Base-by-base conservation (phyloP, 2,329 filamentous ascomycete genomes). In the Camillea tinctor region DNA sequence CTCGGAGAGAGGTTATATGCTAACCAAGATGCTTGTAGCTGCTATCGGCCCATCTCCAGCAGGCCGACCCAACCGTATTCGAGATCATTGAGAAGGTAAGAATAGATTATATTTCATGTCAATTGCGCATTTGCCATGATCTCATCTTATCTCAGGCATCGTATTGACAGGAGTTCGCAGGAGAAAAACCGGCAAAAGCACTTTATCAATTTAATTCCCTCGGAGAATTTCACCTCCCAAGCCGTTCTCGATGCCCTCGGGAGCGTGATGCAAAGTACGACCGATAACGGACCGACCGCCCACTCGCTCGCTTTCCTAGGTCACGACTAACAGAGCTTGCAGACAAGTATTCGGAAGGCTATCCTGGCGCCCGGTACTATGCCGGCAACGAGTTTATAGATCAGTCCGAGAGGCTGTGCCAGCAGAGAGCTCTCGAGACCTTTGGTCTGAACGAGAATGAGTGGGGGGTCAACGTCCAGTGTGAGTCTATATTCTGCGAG, bases 291-390 rank as follows among this genome's bases (percentile, higher is more conserved):
- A 67, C 68, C 44, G 17, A 52, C 48, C 55, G n/a, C 17, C 36
- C 36, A 44, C 36, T 44, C 36, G 36, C 36, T 44, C 5, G 5
- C 36, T 4, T n/a, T n/a, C n/a, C n/a, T n/a, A n/a, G n/a, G n/a
- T n/a, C 13, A n/a, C 1, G 36, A 44, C 36, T 44, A 36, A 52
- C 40, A 59, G 23, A 3, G 23, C 50, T n/a, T 20, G n/a, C 71
- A 90, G 91, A 98, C 79, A 98, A 99, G 77, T 99, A 99, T 80
- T 98, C 95, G 0, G 95, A 99, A 77, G 95, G 95, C 55, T 99
- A 99, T 72, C 95, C 94, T 30, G 95, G 95, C 59, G 94, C 94
- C 62, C 85, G 94, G 73, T 98, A 98, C 80, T 98, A 98, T 74
- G 94, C 94, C 57, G 94, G 94, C 66, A 98, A 98, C 76, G 91